Evolutionary conservation across 176 grass and related monocot species (phyloP).

Genomic region (Microstegium vimineum): DNA sequence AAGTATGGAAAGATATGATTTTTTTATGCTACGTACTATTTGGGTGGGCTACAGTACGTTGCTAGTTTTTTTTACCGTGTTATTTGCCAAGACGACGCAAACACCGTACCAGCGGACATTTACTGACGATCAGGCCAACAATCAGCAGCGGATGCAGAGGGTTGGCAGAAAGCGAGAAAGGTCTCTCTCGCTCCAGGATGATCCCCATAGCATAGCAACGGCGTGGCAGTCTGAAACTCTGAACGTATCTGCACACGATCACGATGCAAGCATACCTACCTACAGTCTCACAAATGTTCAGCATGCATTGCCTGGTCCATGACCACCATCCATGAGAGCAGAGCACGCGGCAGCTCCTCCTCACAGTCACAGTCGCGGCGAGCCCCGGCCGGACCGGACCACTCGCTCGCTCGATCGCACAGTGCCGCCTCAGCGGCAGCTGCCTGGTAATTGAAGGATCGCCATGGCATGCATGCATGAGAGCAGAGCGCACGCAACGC

Average conservation of each 20-base stretch:
- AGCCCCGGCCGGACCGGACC: too few relatives aligned
- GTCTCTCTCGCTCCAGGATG: neutral
- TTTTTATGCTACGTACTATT: too few relatives aligned
- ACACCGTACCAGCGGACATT: neutral
- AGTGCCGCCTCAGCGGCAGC: neutral
- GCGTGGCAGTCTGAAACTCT: neutral
- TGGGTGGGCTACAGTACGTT: too few relatives aligned
- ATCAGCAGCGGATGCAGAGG: neutral
- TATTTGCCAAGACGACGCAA: neutral
- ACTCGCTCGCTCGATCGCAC: neutral
- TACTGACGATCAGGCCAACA: neutral
- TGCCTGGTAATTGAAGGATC: neutral
- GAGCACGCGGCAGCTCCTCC: neutral
- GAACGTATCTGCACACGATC: neutral
- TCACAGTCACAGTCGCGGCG: too few relatives aligned
- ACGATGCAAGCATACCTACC: conserved; percentile 18
- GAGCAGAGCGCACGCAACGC: neutral
- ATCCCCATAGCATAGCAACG: neutral
- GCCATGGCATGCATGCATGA: neutral
- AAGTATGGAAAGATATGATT: too few relatives aligned
- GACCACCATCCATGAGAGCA: conserved; percentile 12
- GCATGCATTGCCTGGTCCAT: neutral
- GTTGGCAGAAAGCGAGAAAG: neutral
- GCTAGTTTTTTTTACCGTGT: too few relatives aligned
- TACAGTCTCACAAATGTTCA: neutral